Evolutionary conservation across 805 yeast species (phyloP), one percentile per base, ranked within the genome.

Genomic region (Saccharomycopsis sp.): DNA sequence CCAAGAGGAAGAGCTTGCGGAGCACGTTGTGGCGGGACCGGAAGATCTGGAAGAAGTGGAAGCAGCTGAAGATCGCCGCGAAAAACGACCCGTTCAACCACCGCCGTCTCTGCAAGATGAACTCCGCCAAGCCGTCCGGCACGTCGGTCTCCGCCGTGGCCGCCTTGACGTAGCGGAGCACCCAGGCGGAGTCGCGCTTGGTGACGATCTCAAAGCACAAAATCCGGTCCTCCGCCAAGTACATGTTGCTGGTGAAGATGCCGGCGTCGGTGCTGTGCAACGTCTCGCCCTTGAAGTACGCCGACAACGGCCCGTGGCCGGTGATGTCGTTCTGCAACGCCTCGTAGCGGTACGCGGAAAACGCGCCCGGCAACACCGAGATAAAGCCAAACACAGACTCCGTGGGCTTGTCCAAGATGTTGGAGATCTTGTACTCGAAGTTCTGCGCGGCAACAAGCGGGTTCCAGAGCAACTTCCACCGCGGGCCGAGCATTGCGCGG

Each of bases 21-120:
- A 72, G 64, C 21, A 80, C 61, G 7, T 85, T 78, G 70, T 92
- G 99, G 24, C 85, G 82, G 16, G 96, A 85, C 1, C 78, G 69
- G 91, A 96, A 88, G 51, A 94, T 79, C 62, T 83, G 81, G 64
- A 81, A 81, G 70, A 85, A 84, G 70, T 92, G 96, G 60, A 83
- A 80, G 58, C 89, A 80, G 0, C 97, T 83, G 68, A 92, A 92
- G 58, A 91, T 78, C 14, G 96, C 95, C 0, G 98, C 97, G 73
- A 94, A 92, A 67, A 94, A 87, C 0, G 98, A 91, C 57, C 98
- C 98, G 70, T 92, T 92, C 63, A 92, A 80, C 98, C 98, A 94
- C 73, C 98, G 83, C 70, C 98, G 80, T 75, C 98, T 82, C 71
- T 92, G 98, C 47, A 91, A 78, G 44, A 94, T 85, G 62, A 92